Base-by-base conservation (phyloP, 139 green algal species). In the Volvox africanus region DNA sequence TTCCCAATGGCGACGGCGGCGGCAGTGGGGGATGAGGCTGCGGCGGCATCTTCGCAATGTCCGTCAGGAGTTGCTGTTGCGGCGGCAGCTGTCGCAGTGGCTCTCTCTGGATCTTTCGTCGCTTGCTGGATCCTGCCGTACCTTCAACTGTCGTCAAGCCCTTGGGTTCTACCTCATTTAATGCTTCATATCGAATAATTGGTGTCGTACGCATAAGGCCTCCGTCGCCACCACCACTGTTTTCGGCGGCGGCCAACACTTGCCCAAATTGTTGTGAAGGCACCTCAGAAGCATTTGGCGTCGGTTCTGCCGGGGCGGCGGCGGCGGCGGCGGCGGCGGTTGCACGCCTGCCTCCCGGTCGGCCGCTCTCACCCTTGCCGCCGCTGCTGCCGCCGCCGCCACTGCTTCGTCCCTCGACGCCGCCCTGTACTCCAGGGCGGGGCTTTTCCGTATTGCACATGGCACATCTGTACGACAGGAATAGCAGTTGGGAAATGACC, bases 371-470 rank as follows among this genome's bases (percentile, higher is more conserved):
- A 55, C 44, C 44, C 44, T 9, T 55, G 44, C 44, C 71, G 28
- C 22, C 71, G 6, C n/a, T 19, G 71, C 65, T 28, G 65, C 65
- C 65, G 65, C 62, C 62, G 62, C 2, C 65, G 65, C 65, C 65
- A 73, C 65, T 28, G 65, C 24, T 28, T 28, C 11, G 21, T 6
- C 65, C 65, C 21, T n/a, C n/a, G n/a, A 24, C 11, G 24, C 65
- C 21, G 65, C 65, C 65, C 9, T 73, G 6, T 73, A 2, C 21
- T 73, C 65, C 65, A 28, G 9, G 80, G 12, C 50, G 44, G 1
- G 67, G 83, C 67, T 30, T 67, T 1, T 44, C 35, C 3, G 83
- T 81, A n/a, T 68, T 36, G 68, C 83, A 89, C 67, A 89, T 89
- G 2, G 28, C 17, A 65, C 83, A 89, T 35, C 83, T 89, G 83